Conservation (phyloP, 2,329 filamentous ascomycete genomes). For the Eutypella sp. region DNA sequence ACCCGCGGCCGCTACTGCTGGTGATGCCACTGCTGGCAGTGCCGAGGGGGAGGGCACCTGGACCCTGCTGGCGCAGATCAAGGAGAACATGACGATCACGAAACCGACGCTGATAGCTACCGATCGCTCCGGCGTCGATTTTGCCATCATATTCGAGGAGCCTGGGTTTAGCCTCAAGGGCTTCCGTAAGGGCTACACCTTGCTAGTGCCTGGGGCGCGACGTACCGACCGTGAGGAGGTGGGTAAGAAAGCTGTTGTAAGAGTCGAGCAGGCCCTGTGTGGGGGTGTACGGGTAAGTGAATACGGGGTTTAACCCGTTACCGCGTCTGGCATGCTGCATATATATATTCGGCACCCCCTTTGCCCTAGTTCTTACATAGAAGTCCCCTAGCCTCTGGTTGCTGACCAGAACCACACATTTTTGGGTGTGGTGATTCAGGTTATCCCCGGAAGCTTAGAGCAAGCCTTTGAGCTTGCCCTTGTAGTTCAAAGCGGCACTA, state of each 20-base stretch:
- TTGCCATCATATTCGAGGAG: slow-evolving; percentile 43
- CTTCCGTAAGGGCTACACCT: slow-evolving; percentile 36
- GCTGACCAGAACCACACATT: too few species aligned
- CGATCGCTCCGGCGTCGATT: slow-evolving; percentile 34
- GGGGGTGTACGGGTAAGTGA: slow-evolving; percentile 26
- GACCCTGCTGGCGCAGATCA: slow-evolving; percentile 28
- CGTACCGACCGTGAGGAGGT: slow-evolving; percentile 29
- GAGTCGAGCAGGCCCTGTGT: slow-evolving; percentile 28
- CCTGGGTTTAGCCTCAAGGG: slow-evolving; percentile 28
- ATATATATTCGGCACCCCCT: too few species aligned
- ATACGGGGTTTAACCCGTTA: background rate
- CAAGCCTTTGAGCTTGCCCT: slow-evolving; percentile 19
- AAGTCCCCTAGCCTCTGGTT: too few species aligned
- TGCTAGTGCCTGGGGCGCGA: slow-evolving; percentile 31
- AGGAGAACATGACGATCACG: slow-evolving; percentile 37
- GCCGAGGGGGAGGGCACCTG: slow-evolving; percentile 14
- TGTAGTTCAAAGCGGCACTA: slow-evolving; percentile 1
- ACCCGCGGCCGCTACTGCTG: slow-evolving; percentile 12
- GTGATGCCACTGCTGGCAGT: slow-evolving; percentile 1
- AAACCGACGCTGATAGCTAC: slow-evolving; percentile 43
- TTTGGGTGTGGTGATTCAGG: too few species aligned
- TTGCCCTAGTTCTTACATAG: too few species aligned
- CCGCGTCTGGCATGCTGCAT: too few species aligned
- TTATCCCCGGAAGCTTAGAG: slow-evolving; percentile 19
- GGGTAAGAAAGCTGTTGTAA: slow-evolving; percentile 35